Evolutionary conservation across 495 filamentous ascomycete species (phyloP), one percentile per base, ranked within the genome.

Genomic region (Penicillium dipodomyicola): DNA sequence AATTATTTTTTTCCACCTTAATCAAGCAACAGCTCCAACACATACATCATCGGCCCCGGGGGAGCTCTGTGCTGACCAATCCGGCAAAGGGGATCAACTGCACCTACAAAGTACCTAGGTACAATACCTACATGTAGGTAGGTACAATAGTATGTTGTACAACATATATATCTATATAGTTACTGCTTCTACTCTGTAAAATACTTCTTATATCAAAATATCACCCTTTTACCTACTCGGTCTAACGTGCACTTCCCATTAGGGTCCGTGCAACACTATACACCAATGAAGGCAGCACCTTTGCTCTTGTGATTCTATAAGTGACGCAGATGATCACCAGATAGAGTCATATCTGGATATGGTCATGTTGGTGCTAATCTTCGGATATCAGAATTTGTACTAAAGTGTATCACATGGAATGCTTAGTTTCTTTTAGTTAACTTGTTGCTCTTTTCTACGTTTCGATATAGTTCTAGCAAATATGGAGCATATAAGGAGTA

Each of bases 261-360:
- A 43, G 25, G 62, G 62, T 62, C 62, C 58, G 62, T 64, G 62
- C 61, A 57, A 45, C 17, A 39, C 46, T 50, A 20, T 25, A 48
- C 49, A 32, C 62, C 62, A 62, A 65, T 65, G 57, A 53, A 40
- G 35, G 17, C 19, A 27, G 29, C 29, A 39, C 39, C 15, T 8
- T 48, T 44, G 57, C 35, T 46, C 64, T 57, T 61, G 58, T 67
- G 61, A 64, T 66, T 44, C 44, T 20, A 22, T 30, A 32, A 49
- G 53, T 57, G 56, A 57, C 49, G 63, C 60, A 60, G 29, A 48
- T 58, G 63, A 64, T 64, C 64, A 66, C 52, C 64, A 40, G 55
- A 49, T 44, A 43, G 56, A 49, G 47, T 35, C 45, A 48, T n/a
- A 47, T 32, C 19, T 10, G 5, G 9, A 46, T n/a, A 46, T 7